Evolutionary conservation across 139 green algal species (phyloP), one percentile per base, ranked within the genome.

Genomic region (Medakamo hakoo): DNA sequence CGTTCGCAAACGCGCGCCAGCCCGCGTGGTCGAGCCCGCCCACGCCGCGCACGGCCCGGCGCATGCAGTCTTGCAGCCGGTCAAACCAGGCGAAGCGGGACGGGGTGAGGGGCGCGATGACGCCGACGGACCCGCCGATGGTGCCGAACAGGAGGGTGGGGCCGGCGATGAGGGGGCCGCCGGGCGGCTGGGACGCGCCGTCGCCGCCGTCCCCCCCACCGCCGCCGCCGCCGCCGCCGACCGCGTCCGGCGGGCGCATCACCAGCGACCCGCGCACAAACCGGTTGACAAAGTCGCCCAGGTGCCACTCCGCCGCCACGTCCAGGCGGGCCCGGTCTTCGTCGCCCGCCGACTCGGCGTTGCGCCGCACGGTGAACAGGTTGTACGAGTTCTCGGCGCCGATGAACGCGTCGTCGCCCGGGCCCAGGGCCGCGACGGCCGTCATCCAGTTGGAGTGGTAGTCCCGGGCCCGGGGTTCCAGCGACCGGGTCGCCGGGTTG

Each of bases 241-340:
- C 78, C 31, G 48, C 76, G 76, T 98, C 92, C 1, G 92, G 87
- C 59, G 93, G 67, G 30, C 82, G 78, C 91, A 98, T 96, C n/a
- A 98, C 92, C 22, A 98, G 73, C 14, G 78, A 93, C 40, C 92
- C 92, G 22, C 77, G 74, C 25, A 78, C 73, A 70, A 98, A 86
- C 32, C 80, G 68, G 75, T 98, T 98, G 52, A 98, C 78, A 65
- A 92, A 91, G 56, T 94, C 87, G 22, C 91, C 92, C 20, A 93
- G 60, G 76, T 98, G 87, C 69, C 81, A 97, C 63, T 88, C 75
- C 3, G 90, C 91, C 23, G 89, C 79, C 21, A 86, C 61, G 78
- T 95, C 82, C 4, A 97, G 79, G 26, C 85, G 65, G 2, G 60
- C 62, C 1, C 91, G 73, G 48, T 97, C 86, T 63, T 98, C 92